Conservation (phyloP, 1,284 basidiomycete genomes). For the Fomitiporia mediterranea region DNA sequence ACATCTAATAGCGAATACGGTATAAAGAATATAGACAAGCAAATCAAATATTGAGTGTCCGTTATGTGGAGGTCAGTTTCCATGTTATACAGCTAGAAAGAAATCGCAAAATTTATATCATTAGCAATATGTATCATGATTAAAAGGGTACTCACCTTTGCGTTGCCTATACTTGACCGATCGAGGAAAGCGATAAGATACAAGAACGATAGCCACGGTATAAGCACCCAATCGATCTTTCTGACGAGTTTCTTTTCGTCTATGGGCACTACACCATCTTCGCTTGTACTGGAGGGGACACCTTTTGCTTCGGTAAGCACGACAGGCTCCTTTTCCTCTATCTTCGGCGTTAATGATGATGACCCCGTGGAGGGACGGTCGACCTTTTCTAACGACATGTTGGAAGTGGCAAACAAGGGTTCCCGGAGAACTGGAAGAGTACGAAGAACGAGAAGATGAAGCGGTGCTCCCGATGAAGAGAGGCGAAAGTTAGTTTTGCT, state of each 20-base stretch:
- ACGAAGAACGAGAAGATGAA: not conserved
- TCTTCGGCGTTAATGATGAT: slow-evolving; percentile 18
- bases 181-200: slow-evolving; percentile 75
- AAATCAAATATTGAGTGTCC: slow-evolving; percentile 23
- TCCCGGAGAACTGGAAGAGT: not conserved
- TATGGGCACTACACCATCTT: slow-evolving; percentile 25
- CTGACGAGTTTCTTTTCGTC: slow-evolving; percentile 61
- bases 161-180: slow-evolving; percentile 79
- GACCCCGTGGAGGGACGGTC: slow-evolving; percentile 2
- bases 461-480: not conserved
- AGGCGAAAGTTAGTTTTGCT: too few relatives aligned
- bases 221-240: slow-evolving; percentile 59
- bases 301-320: slow-evolving; percentile 20
- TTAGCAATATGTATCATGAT: not conserved
- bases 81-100: slow-evolving; percentile 21
- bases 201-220: slow-evolving; percentile 67
- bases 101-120: too few relatives aligned
- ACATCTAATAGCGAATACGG: slow-evolving; percentile 17
- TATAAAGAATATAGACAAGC: slow-evolving; percentile 23
- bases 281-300: not conserved
- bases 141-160: slow-evolving; percentile 41
- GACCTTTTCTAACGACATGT: slow-evolving; percentile 10
- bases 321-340: slow-evolving; percentile 27
- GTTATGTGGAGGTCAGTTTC: slow-evolving; percentile 21
- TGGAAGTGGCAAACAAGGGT: not conserved